Base-by-base conservation (phyloP, 2,329 filamentous ascomycete genomes). In the Scedosporium dehoogii region DNA sequence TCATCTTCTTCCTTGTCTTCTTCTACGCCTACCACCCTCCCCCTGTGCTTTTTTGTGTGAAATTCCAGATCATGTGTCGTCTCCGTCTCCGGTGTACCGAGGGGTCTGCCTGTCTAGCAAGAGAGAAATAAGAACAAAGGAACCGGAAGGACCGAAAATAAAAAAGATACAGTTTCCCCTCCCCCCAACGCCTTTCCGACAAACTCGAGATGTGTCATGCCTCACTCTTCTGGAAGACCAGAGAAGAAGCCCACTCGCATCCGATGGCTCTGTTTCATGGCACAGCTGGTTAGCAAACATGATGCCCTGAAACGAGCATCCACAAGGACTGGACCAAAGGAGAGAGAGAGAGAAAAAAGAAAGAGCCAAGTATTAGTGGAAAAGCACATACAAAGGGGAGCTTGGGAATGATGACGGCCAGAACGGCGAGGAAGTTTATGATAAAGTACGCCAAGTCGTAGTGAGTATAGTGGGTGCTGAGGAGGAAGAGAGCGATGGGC, bases 391-490 rank as follows among this genome's bases (percentile, higher is more conserved):
- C 93, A 73, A 90, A 93, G 68, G 94, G 94, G 68, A 99, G 79
- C 78, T 99, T 99, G 48, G 94, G 94, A 73, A 99, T 94, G 64
- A 99, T 90, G 62, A 99, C 94, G 55, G 84, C 91, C 72, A 99
- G 79, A 46, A 96, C 90, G 63, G 94, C 94, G 70, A 97, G 78
- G 73, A 96, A 93, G 79, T 99, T 99, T 79, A 99, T 94, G 70
- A 90, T 91, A 73, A 99, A 99, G 77, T 96, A 97, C 55, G 91
- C 90, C 73, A 97, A 76, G 76, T 97, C 93, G 80, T 97, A 99
- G 77, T 97, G 93, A 57, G 94, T 97, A 78, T 97, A 99, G 77
- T 99, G 94, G 25, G 94, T 99, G 83, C 93, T 97, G 70, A 97
- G 81, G 62, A 99, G 83, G 75, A 99, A 99, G 66, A 99, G 83